Evolutionary conservation across 2,329 filamentous ascomycete species (phyloP), one percentile per base, ranked within the genome.

Genomic region (Pseudodiploospora longispora): DNA sequence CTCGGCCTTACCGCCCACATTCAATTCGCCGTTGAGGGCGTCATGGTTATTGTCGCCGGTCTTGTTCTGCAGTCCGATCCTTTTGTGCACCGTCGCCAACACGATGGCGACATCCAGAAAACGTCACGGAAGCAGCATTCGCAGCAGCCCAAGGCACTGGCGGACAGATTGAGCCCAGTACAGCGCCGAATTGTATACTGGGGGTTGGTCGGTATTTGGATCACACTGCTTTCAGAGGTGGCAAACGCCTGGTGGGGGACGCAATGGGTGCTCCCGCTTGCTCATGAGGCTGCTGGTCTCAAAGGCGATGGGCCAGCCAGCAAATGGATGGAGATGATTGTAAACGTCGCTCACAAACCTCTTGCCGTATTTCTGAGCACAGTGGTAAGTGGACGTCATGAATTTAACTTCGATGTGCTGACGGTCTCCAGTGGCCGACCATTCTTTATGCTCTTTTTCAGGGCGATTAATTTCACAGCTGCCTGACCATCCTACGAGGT

Each of bases 221-320:
- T 39, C n/a, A 47, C 45, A 10, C 35, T 47, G 33, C 12, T 44
- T 10, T 36, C 41, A 6, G 45, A 47, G 32, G 45, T 31, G n/a
- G 41, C 38, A 6, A 47, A 47, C 27, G 45, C 45, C 10, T 47
- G 45, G 45, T 47, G 41, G 45, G 45, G 41, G 10, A 47, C 45
- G 2, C 33, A 27, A 27, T 35, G 41, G 41, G 36, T 40, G 10
- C 19, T 47, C 36, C 27, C 37, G 12, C 28, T 41, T 6, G 41
- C 41, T 12, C 38, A 44, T 9, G 30, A 43, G 19, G 41, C 45
- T 1, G 45, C 45, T 2, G 45, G 45, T 7, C 12, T 47, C 10
- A 38, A n/a, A 10, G 45, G 38, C 4, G 9, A 30, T 12, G 27
- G 27, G 4, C 32, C 29, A n/a, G 45, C 45, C 10, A 38, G 30